Evolutionary conservation across 257 asterid species (phyloP).

Genomic region (Echium plantagineum): DNA sequence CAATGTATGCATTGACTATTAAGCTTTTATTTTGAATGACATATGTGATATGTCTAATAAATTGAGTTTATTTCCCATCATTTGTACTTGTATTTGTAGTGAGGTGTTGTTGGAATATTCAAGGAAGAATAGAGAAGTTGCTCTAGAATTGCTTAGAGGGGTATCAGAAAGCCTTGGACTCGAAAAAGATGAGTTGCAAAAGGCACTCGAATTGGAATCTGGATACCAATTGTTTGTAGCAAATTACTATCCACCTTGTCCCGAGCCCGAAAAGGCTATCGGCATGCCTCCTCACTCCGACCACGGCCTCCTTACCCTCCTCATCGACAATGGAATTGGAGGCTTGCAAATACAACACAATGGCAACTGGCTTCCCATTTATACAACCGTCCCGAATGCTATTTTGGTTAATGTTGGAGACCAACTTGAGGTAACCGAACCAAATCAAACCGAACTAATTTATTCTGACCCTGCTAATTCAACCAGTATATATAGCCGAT

Average conservation of each 20-base stretch:
- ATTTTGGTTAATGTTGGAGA: constrained; percentile 58
- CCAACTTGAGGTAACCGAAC: constrained; percentile 62
- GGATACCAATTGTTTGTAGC: constrained; percentile 32
- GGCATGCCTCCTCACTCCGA: constrained; percentile 78
- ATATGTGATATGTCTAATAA: too few relatives aligned
- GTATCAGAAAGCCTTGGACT: constrained; percentile 46
- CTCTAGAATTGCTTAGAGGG: constrained; percentile 24
- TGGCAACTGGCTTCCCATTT: constrained; percentile 47
- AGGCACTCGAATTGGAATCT: constrained; percentile 29
- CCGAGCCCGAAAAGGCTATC: constrained; percentile 50
- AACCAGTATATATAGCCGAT: too few relatives aligned
- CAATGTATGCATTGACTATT: too few relatives aligned
- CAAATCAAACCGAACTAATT: too few relatives aligned
- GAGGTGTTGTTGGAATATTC: constrained; percentile 31
- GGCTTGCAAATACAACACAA: constrained; percentile 57
- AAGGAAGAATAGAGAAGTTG: constrained; percentile 27
- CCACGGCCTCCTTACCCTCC: constrained; percentile 68
- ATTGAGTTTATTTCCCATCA: neutral
- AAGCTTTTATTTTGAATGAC: too few relatives aligned
- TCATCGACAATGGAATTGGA: constrained; percentile 43
- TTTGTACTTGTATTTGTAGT: constrained; percentile 14
- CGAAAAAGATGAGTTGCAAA: constrained; percentile 30
- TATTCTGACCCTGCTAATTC: too few relatives aligned
- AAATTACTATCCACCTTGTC: constrained; percentile 61
- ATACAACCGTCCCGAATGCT: constrained; percentile 37